Conservation (phyloP, 225 moss, liverwort and hornwort genomes). For the Pseudoscleropodium purum region DNA sequence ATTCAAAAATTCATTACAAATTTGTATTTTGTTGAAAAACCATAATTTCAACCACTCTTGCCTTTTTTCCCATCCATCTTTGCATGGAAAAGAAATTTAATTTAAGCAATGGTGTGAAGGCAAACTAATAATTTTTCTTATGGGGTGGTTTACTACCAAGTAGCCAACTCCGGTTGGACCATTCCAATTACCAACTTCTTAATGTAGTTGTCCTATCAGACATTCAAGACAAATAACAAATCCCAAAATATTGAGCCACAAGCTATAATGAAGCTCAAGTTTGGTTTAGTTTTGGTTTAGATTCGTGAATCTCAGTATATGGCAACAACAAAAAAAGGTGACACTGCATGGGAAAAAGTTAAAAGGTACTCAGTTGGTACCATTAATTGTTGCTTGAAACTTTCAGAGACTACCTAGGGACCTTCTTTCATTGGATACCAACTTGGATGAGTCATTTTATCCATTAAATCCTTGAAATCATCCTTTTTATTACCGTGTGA, state of each 20-base stretch:
- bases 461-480: no score
- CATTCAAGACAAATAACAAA: background rate
- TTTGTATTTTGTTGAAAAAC: background rate
- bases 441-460: background rate
- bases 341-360: background rate
- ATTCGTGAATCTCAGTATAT: no score
- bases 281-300: background rate
- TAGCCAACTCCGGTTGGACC: background rate
- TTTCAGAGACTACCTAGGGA: background rate
- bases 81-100: background rate
- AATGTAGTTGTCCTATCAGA: background rate
- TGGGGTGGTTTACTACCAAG: no score
- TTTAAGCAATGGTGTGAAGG: background rate
- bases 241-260: background rate
- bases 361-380: no score
- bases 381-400: background rate
- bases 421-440: background rate
- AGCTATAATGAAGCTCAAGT: background rate
- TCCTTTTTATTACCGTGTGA: no score
- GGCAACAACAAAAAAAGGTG: background rate
- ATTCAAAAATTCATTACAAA: background rate
- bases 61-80: background rate
- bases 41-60: background rate
- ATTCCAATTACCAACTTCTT: background rate
- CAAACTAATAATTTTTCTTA: background rate